Evolutionary conservation across 306 rosid genomes (phyloP), one percentile per base, ranked within the genome.

Genomic region (Vicia faba): DNA sequence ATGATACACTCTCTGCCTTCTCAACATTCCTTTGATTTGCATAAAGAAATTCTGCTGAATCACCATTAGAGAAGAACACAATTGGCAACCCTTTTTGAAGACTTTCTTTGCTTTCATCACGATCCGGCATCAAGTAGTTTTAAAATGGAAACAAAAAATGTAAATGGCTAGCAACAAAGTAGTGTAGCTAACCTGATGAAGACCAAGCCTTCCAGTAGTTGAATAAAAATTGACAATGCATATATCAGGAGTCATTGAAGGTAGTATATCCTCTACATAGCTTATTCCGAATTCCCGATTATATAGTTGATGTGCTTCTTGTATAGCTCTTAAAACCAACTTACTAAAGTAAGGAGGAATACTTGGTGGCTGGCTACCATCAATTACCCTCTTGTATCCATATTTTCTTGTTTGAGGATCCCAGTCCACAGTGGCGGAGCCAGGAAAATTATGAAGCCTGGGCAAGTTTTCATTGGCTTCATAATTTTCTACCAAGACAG

Each of bases 11-110:
- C 36, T 74, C 82, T 56, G 92, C 88, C 54, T 71, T 70, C 8
- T 70, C 76, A 33, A 66, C 72, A 44, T 84, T 68, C 75, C 88
- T 79, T 53, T 61, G 46, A 68, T 83, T 82, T 3, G 88, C 96
- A 48, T 83, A 86, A 19, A 86, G 80, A 76, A 91, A 88, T 18
- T 86, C 89, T 33, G 96, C 91, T 11, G 97, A 66, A 83, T 91
- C 86, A 11, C 91, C 96, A 28, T 84, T n/a, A 4, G 86, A 86
- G 40, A 91, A 62, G 44, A 92, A 85, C 38, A 87, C 88, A 2
- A 90, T 89, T 0, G 89, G 95, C 71, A 90, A 83, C 53, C 86
- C 84, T 12, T 74, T 65, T 2, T 0, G 55, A 10, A 87, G 81
- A 78, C 84, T 83, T 66, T 78, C 71, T 36, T 28, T 39, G 48